A percentile compares a stretch with the other conserved stretches of the same genome.
These are phyloP conservation scores for Candida sp. DNA, from an alignment of 1,139 yeast species.

Conservation along the genomic window DNA sequence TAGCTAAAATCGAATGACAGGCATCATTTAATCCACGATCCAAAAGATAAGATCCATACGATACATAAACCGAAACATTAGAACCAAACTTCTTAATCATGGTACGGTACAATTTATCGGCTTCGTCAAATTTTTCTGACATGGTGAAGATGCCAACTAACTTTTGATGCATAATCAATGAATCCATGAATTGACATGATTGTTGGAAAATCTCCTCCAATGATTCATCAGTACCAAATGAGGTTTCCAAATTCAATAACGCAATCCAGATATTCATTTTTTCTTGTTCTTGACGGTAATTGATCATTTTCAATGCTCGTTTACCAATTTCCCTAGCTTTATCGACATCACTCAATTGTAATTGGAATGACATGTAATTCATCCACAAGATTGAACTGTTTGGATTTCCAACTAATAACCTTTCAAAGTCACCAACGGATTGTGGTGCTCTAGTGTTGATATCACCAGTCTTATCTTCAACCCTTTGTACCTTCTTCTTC, in stretches of 20 bases:
- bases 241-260: conserved; percentile 85
- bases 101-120: conserved; percentile 61
- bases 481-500: conserved; percentile 38
- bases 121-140: conserved; percentile 69
- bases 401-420: conserved; percentile 87
- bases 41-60: conserved; percentile 71
- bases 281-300: conserved; percentile 90
- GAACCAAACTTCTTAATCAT: conserved; percentile 84
- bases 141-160: conserved; percentile 70
- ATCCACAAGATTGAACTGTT: conserved; percentile 95
- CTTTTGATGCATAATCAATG: conserved; percentile 75
- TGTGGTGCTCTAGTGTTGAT: conserved; percentile 85
- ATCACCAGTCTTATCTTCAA: conserved; percentile 83
- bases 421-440: conserved; percentile 86
- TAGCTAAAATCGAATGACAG: conserved; percentile 69
- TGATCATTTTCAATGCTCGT: conserved; percentile 87
- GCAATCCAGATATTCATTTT: conserved; percentile 97
- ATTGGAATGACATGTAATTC: conserved; percentile 97
- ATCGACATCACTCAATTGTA: conserved; percentile 89
- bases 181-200: conserved; percentile 89
- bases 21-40: conserved; percentile 55
- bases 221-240: conserved; percentile 85
- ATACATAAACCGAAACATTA: conserved; percentile 69
- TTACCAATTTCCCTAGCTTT: conserved; percentile 93
- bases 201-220: conserved; percentile 78